Evolutionary conservation across 257 asterid genomes (phyloP).

Genomic region (Solanum rostratum): DNA sequence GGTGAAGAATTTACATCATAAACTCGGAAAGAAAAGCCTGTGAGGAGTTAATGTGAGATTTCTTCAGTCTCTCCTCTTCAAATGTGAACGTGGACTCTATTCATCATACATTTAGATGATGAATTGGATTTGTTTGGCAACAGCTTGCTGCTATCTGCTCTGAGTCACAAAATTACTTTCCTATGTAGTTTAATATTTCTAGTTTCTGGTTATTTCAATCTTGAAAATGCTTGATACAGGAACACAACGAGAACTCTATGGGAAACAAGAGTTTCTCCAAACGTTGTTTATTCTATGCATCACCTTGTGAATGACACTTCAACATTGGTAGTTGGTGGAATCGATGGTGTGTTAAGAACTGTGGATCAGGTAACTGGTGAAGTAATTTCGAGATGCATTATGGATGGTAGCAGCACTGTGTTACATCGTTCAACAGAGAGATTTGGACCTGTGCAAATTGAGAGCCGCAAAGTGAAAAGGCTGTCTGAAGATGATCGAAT

Average conservation of each 20-base stretch:
- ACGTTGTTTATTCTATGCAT: conserved; percentile 60
- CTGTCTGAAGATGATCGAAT: conserved; percentile 47
- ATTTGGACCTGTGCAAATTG: conserved; percentile 10
- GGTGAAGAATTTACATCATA: neutral
- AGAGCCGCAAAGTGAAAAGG: conserved; percentile 36
- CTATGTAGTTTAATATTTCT: neutral
- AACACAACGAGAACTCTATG: conserved; percentile 49
- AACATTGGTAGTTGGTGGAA: conserved; percentile 75
- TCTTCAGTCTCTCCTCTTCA: neutral
- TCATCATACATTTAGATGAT: neutral
- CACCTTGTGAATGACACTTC: conserved; percentile 55
- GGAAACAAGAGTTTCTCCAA: conserved; percentile 67
- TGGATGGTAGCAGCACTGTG: conserved; percentile 27
- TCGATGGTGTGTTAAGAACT: conserved; percentile 74
- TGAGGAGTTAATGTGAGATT: neutral
- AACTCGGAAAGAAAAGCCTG: neutral
- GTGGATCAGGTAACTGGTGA: conserved; percentile 71
- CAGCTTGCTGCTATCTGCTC: neutral
- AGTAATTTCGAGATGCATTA: conserved; percentile 48
- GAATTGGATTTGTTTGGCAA: neutral
- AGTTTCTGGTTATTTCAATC: neutral
- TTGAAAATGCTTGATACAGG: conserved; percentile 3
- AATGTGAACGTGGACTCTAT: neutral
- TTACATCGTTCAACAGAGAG: conserved; percentile 15
- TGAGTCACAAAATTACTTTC: neutral